Conservation (phyloP, 345 rosid genomes). For the Melastoma malabathricum region DNA sequence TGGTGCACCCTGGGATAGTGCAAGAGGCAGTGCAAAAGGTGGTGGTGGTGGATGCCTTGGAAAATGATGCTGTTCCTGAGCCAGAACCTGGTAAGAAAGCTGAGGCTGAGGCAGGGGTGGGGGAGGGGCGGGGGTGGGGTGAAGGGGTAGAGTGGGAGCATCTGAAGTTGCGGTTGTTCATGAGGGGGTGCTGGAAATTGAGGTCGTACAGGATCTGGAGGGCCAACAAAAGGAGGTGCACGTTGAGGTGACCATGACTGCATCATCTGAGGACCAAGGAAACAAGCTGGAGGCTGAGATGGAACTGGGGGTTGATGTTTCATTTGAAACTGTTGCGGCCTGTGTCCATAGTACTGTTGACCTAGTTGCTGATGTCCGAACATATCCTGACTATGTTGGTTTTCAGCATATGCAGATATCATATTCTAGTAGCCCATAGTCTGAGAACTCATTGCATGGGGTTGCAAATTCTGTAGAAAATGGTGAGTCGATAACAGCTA, state of each 20-base stretch:
- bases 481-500: neutral
- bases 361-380: constrained; percentile 43
- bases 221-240: too few species aligned
- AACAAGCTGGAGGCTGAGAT: neutral
- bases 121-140: too few species aligned
- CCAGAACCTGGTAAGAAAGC: constrained; percentile 8
- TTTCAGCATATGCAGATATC: constrained; percentile 21
- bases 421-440: constrained; percentile 21
- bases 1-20: constrained; percentile 19
- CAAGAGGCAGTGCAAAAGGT: constrained; percentile 15
- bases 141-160: too few species aligned
- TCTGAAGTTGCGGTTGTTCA: too few species aligned
- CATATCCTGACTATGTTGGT: constrained; percentile 22
- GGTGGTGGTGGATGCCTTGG: constrained; percentile 15
- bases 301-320: constrained; percentile 9
- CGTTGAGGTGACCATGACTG: too few species aligned
- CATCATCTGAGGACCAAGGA: too few species aligned
- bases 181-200: neutral
- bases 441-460: constrained; percentile 26
- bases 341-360: neutral
- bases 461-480: constrained; percentile 39
- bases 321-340: constrained; percentile 15
- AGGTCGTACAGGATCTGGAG: neutral
- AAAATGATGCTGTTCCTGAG: constrained; percentile 14
- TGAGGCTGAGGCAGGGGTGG: constrained; percentile 9